Base-by-base conservation (phyloP, 768 basidiomycete species). In the Lactifluus piperatus region DNA sequence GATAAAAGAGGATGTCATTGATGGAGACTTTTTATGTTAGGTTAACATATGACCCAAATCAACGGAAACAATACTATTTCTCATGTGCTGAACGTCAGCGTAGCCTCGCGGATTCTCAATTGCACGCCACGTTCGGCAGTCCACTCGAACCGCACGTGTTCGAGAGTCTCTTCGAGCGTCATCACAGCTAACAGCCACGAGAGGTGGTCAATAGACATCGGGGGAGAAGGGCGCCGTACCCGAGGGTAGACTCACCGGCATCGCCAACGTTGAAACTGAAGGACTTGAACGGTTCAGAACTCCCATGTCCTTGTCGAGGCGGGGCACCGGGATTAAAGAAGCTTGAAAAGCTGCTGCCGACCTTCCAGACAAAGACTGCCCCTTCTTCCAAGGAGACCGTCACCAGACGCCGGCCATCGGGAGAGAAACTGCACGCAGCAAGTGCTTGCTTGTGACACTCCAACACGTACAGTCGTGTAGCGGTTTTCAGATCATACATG, bases 401-500 rank as follows among this genome's bases (percentile, higher is more conserved):
- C 39, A 95, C 85, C 18, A 98, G 76, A 20, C 97, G 78, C 20
- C 94, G 76, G 0, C 97, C 97, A 66, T 99, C 97, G 0, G 94
- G 88, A 8, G 93, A 95, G 70, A 97, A 98, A 58, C 86, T 90
- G 62, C 91, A 86, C 0, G 91, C 92, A 0, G 89, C 81, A 10
- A 93, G 81, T 1, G 79, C 76, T 67, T 86, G 85, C 68, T 83
- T 84, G 74, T 97, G 94, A 0, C 91, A 87, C 66, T 98, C 94
- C 11, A 99, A 82, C 0, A 99, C 90, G 67, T 97, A 99, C 14
- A 98, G 76, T 11, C 97, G 83, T 0, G 90, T 97, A 0, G 94
- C 94, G 0, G 94, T 93, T 72, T 97, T 97, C 52, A 98, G 79
- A 68, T 98, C 97, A 68, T 97, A 98, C 86, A 97, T 93, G 58